Evolutionary conservation across 805 yeast species (phyloP), one percentile per base, ranked within the genome.

Genomic region (Kodamaea jinghongensis): DNA sequence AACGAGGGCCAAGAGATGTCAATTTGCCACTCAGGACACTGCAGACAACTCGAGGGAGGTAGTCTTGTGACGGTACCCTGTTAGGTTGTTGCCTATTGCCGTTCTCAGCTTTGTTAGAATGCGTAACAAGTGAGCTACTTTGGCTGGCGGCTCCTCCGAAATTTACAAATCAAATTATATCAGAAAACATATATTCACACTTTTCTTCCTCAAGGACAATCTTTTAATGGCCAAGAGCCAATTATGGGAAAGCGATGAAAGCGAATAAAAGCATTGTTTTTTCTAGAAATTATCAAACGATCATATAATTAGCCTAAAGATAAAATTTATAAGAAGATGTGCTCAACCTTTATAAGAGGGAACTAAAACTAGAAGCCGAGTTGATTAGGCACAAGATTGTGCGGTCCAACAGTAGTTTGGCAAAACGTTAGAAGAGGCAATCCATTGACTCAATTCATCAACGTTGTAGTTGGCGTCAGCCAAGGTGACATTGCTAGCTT

Each of bases 381-480:
- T 17, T 28, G 31, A 28, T 28, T 28, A 32, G 11, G 23, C 23
- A 20, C 23, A 20, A 8, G 23, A 6, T 20, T 20, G 23, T 20
- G 23, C 25, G n/a, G 33, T 28, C 40, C 32, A 37, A 33, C 30
- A 28, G 43, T 28, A 37, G 40, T 37, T 37, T 31, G 40, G 40
- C 35, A 37, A 37, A 22, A 37, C 40, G 12, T 37, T 37, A 14
- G 40, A 23, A n/a, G 40, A 14, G 26, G 40, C 35, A 9, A 31
- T 31, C 40, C 40, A 37, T 26, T 37, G 25, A 13, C 31, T 13
- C 27, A 37, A 16, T 6, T 31, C 36, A 34, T 41, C 26, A 7
- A 17, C 22, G 14, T 43, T 38, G 27, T 28, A 39, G 31, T 39
- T 34, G 28, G 42, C 35, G 29, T 43, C 42, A 20, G 40, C 41